A percentile compares a stretch with the other conserved stretches of the same genome.
phyloP scores from a whole-genome alignment of 2,329 filamentous ascomycete species.

The Cytospora leucostoma region DNA sequence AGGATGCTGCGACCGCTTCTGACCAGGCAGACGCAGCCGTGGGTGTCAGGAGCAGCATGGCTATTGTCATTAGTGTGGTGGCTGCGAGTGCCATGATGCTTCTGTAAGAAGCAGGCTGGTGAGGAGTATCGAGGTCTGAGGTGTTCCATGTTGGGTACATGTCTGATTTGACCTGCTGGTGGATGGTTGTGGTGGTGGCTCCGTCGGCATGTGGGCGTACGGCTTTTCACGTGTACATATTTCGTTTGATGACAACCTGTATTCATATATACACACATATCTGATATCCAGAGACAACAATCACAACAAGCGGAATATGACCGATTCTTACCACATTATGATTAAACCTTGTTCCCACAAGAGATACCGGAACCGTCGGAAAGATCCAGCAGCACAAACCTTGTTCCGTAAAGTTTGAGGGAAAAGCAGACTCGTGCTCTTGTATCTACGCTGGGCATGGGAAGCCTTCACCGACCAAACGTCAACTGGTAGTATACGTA shows the following conservation, averaged over 20 bases:
- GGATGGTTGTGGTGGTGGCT: background rate
- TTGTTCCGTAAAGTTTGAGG: background rate
- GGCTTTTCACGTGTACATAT: background rate
- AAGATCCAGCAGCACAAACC: background rate
- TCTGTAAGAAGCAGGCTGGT: slow-evolving; percentile 11
- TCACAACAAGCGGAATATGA: background rate
- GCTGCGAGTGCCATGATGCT: slow-evolving; percentile 20
- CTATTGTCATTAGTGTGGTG: slow-evolving; percentile 10
- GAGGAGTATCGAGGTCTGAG: background rate
- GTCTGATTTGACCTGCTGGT: background rate
- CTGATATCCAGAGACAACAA: background rate
- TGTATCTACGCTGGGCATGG: no score
- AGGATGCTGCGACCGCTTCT: slow-evolving; percentile 20
- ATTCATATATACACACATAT: background rate
- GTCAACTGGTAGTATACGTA: no score
- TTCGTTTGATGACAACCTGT: background rate
- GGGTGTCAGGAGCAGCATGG: slow-evolving; percentile 18
- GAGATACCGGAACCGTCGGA: background rate
- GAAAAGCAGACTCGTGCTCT: background rate
- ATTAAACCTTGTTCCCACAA: background rate
- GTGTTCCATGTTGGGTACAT: background rate
- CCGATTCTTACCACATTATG: background rate
- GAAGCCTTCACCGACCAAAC: background rate
- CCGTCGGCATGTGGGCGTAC: background rate
- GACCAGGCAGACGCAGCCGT: slow-evolving; percentile 15